These are phyloP conservation scores for Suillus subaureus DNA, from an alignment of 768 basidiomycete species.

Conservation along the genomic window DNA sequence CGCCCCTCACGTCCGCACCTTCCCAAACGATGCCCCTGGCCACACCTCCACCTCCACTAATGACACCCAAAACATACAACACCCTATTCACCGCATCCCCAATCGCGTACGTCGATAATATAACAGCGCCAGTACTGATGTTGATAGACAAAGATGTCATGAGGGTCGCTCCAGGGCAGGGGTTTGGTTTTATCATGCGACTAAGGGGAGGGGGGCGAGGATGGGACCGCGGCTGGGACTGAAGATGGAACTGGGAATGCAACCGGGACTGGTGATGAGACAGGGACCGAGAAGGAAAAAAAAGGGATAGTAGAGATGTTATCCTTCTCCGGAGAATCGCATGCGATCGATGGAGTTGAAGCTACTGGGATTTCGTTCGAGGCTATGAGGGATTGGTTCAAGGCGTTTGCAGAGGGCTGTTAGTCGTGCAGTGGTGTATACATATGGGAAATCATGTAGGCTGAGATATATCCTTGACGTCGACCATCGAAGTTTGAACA, in stretches of 20 bases:
- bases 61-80: constrained; percentile 48
- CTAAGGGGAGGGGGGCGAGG: background rate
- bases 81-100: constrained; percentile 55
- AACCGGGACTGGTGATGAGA: constrained; percentile 34
- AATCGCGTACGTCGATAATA: constrained; percentile 50
- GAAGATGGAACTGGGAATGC: constrained; percentile 47
- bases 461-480: too few species aligned
- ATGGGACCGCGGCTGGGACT: background rate
- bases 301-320: constrained; percentile 55
- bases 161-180: background rate
- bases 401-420: constrained; percentile 15
- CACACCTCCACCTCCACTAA: constrained; percentile 20
- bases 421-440: too few species aligned
- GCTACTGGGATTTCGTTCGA: constrained; percentile 55
- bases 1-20: background rate
- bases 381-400: constrained; percentile 54
- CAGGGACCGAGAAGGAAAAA: constrained; percentile 35
- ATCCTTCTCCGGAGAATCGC: constrained; percentile 61
- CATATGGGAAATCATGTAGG: too few species aligned
- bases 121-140: constrained; percentile 56
- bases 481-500: too few species aligned
- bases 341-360: constrained; percentile 67
- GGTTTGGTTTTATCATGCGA: background rate
- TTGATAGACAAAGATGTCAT: background rate
- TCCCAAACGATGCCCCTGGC: too few species aligned